These are phyloP conservation scores for Jackrogersella multiformis DNA, from an alignment of 495 filamentous ascomycete genomes.

Conservation along the genomic window DNA sequence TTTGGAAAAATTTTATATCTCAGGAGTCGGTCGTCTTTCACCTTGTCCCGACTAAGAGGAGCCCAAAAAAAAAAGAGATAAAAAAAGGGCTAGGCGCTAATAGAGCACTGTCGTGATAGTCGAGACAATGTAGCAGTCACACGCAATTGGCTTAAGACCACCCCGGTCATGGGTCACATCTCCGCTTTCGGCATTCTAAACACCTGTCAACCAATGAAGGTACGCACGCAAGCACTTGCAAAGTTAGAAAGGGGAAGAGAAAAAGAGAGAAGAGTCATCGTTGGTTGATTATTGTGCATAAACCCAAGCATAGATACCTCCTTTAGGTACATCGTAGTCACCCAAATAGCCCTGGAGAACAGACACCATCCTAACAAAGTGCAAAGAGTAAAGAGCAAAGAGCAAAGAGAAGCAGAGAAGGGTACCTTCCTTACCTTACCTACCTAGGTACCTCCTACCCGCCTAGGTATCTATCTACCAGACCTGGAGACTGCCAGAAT, in stretches of 20 bases:
- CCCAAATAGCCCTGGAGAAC: too few relatives aligned
- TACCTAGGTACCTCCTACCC: too few relatives aligned
- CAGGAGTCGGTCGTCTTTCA: slow-evolving; percentile 13
- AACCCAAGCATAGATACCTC: slow-evolving; percentile 4
- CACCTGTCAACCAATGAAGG: slow-evolving; percentile 35
- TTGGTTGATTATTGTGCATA: slow-evolving; percentile 37
- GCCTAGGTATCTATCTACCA: too few relatives aligned
- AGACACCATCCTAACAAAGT: slow-evolving; percentile 13
- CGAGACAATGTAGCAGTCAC: slow-evolving; percentile 38
- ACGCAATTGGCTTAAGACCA: slow-evolving; percentile 37
- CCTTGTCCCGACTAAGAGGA: slow-evolving; percentile 25
- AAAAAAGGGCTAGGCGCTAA: slow-evolving; percentile 38
- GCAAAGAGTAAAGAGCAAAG: too few relatives aligned
- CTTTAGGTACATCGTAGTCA: slow-evolving; percentile 9
- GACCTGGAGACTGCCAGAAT: slow-evolving; percentile 21
- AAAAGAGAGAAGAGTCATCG: slow-evolving; percentile 40
- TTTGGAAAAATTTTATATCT: not conserved
- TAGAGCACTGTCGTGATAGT: slow-evolving; percentile 42
- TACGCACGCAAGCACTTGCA: slow-evolving; percentile 39
- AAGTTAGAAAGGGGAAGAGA: slow-evolving; percentile 35
- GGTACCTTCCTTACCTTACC: slow-evolving; percentile 17
- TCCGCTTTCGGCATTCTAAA: slow-evolving; percentile 41
- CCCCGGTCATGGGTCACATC: slow-evolving; percentile 36
- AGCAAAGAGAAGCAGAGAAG: too few relatives aligned
- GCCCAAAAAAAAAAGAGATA: too few relatives aligned